Evolutionary conservation across 1,284 basidiomycete genomes (phyloP).

Genomic region (Phellopilus nigrolimitatus): DNA sequence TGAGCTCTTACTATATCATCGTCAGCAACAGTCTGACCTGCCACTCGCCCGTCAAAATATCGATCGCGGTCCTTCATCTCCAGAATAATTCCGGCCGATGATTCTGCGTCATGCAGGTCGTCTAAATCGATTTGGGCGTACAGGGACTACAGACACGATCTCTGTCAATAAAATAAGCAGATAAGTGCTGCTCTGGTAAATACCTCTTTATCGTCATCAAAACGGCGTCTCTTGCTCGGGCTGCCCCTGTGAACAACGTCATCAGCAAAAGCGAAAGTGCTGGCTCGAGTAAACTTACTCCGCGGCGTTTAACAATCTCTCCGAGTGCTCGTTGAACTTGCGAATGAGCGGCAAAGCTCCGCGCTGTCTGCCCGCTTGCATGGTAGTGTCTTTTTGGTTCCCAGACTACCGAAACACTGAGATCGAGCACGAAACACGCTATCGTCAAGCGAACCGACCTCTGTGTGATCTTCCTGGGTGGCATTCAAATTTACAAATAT

Average conservation of each 20-base stretch:
- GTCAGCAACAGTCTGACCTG: constrained; percentile 29
- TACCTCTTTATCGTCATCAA: constrained; percentile 38
- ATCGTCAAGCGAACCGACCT: constrained; percentile 44
- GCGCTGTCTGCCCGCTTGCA: constrained; percentile 90
- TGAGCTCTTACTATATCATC: constrained; percentile 25
- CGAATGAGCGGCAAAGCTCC: constrained; percentile 89
- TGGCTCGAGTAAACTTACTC: constrained; percentile 43
- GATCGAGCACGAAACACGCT: neutral
- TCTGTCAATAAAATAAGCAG: too few relatives aligned
- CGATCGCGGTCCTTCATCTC: constrained; percentile 79
- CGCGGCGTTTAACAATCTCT: constrained; percentile 76
- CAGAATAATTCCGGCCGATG: constrained; percentile 66
- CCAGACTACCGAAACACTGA: constrained; percentile 55
- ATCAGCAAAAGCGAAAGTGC: constrained; percentile 9
- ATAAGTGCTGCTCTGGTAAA: too few relatives aligned
- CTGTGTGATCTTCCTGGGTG: constrained; percentile 88
- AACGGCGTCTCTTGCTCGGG: constrained; percentile 53
- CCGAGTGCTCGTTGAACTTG: constrained; percentile 97
- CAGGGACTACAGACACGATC: constrained; percentile 29
- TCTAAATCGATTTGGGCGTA: constrained; percentile 81
- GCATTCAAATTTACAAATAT: constrained; percentile 83
- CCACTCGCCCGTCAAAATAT: constrained; percentile 65
- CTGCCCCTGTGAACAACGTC: constrained; percentile 44
- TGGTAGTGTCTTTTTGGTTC: constrained; percentile 87
- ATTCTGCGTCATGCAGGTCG: constrained; percentile 72